Base-by-base conservation (phyloP, 805 yeast genomes). In the Komagataella ulmi region DNA sequence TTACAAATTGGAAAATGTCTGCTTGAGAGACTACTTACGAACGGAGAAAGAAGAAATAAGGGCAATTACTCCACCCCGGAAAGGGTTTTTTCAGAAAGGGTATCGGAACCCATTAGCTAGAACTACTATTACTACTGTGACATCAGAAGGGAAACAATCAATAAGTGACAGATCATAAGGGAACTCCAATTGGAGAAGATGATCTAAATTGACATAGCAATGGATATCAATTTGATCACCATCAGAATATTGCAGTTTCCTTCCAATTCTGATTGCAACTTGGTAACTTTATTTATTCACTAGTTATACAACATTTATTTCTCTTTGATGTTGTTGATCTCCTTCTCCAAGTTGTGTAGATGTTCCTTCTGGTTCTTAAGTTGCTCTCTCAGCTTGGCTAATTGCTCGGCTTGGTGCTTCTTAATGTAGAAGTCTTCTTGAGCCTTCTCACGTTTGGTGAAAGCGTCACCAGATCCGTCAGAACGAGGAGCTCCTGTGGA, bases 361-460 rank as follows among this genome's bases (percentile, higher is more conserved):
- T 75, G 70, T 56, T 78, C 75, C 75, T 81, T 83, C 66, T 83
- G 93, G 71, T 85, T 75, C 68, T 83, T 79, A 67, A 89, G 75
- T 63, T 84, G 79, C 66, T 85, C 88, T 67, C 75, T 84, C 67
- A 89, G 79, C 49, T 77, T 76, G 63, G 79, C 81, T 66, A 89
- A 75, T 74, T 85, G 88, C 69, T 88, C 96, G 65, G 83, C 85
- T 75, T 91, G 96, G 65, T 85, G 96, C 72, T 88, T 83, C 71
- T 80, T 87, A 69, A 89, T 75, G 74, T 81, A 90, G 61, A 73
- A 75, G 66, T 85, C 88, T 74, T 91, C 99, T 65, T 82, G 83
- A 56, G 96, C 96, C 71, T 79, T 84, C 76, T 93, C 99, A 68
- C 95, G 89, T 67, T 89, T 88, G 60, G 78, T 73, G 71, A 85